Base-by-base conservation (phyloP, 495 filamentous ascomycete species). In the Xylaria longipes region DNA sequence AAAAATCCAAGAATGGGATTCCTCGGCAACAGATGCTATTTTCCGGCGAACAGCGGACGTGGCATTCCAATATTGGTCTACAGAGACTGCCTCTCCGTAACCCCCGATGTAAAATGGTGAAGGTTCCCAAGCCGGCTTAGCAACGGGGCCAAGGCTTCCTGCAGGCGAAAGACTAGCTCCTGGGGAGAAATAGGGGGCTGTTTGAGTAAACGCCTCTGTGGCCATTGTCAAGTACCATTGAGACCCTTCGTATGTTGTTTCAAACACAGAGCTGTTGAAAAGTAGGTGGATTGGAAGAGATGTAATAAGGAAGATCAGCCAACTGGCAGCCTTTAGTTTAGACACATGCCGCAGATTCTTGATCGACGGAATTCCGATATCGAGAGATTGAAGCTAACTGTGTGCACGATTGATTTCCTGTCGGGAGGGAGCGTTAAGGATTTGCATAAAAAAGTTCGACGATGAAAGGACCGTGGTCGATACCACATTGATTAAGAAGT, bases 381-480 rank as follows among this genome's bases (percentile, higher is more conserved):
- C 70, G 0, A 76, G 35, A 9, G 74, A 72, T 22, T 41, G 57
- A 33, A 76, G 63, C 35, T 31, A 39, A 11, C 9, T 1, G 29
- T 74, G 74, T 9, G 72, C 70, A 0, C 33, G 22, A 25, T 72
- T 50, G 4, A 76, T 65, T 20, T 76, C 72, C 45, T 72, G 12
- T 9, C 72, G 29, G 6, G 54, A 33, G 3, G 48, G 65, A 3
- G 48, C 17, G 37, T 2, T 57, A 46, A 83, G 65, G 15, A 78
- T 68, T 48, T 85, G 83, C 83, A 84, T 84, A 56, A 77, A 81
- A 62, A 82, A 81, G 45, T 78, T 81, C 41, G 79, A 80, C 0
- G 79, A 78, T 20, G 73, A 70, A 22, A 81, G 73, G 1, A 56
- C 68, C 2, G 79, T 82, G 5, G 70, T 1, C 70, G 79, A 79